Conservation (phyloP, 2,329 filamentous ascomycete species). For the Sordariomycetes sp. region DNA sequence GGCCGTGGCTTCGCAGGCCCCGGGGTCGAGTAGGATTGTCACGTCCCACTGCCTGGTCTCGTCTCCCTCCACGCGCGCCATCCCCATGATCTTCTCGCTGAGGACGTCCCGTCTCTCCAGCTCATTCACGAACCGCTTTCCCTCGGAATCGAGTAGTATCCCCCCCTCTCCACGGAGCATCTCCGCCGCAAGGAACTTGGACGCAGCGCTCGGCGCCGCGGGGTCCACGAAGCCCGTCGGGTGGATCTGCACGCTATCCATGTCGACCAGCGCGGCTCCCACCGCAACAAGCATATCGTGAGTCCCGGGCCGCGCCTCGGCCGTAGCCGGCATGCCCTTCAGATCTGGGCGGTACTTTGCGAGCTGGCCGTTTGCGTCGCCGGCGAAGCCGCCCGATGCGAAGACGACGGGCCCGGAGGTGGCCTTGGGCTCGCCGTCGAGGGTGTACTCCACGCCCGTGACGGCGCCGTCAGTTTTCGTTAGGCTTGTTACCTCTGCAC, state of each 20-base stretch:
- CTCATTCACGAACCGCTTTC: constrained; percentile 48
- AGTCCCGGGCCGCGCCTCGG: constrained; percentile 41
- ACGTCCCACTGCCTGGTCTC: constrained; percentile 42
- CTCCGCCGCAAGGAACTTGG: constrained; percentile 53
- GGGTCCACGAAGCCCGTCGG: constrained; percentile 52
- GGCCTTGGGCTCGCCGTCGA: constrained; percentile 19
- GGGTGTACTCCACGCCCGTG: constrained; percentile 36
- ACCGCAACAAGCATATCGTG: constrained; percentile 27
- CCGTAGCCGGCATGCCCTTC: constrained; percentile 46
- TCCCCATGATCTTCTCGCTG: constrained; percentile 34
- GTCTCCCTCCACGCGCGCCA: constrained; percentile 10
- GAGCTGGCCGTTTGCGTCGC: constrained; percentile 43
- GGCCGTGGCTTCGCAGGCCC: constrained; percentile 33
- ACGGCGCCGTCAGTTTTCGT: constrained; percentile 19
- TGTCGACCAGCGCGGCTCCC: constrained; percentile 31
- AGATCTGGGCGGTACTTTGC: constrained; percentile 45
- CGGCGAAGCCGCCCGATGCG: constrained; percentile 47
- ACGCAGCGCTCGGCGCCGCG: constrained; percentile 22
- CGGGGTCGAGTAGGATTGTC: constrained; percentile 44
- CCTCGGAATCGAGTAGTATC: constrained; percentile 31
- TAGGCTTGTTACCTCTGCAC: constrained; percentile 36
- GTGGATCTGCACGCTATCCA: constrained; percentile 48
- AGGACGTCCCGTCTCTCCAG: constrained; percentile 44
- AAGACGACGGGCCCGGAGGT: constrained; percentile 44
- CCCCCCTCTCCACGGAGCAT: constrained; percentile 50